Percentiles rank a stretch among this genome's conserved stretches.
phyloP scores from a whole-genome alignment of 768 basidiomycete genomes.

The Amanita molliuscula region DNA sequence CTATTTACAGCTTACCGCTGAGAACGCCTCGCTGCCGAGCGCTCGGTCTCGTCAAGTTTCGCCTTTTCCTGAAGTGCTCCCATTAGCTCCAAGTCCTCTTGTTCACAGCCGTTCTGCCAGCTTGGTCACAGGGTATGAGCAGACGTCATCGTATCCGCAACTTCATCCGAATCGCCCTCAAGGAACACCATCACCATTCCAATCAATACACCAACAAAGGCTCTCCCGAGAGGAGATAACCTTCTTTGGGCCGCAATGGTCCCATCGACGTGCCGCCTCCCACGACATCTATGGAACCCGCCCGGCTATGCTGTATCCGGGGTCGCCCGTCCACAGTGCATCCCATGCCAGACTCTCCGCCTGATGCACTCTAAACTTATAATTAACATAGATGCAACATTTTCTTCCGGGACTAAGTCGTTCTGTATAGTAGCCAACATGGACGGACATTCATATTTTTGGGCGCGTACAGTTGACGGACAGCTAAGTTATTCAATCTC shows the following conservation, averaged over 20 bases:
- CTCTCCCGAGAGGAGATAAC: neutral
- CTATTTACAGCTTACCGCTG: neutral
- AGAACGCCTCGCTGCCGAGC: neutral
- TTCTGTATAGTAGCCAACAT: neutral
- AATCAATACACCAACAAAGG: neutral
- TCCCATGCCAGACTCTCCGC: neutral
- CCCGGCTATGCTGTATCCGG: neutral
- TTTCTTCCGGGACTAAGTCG: neutral
- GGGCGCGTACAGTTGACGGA: neutral
- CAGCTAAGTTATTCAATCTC: neutral
- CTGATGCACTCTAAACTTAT: neutral
- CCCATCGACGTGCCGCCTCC: neutral
- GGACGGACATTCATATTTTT: neutral
- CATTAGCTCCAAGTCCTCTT: neutral
- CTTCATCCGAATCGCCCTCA: neutral
- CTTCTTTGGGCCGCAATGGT: neutral
- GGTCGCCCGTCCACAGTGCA: neutral
- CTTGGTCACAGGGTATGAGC: neutral
- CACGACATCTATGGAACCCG: neutral
- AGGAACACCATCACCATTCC: neutral
- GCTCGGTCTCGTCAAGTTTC: neutral
- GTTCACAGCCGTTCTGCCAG: neutral
- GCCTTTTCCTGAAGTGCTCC: neutral
- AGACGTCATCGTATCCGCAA: neutral
- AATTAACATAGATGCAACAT: neutral